Conservation (phyloP, 2,329 filamentous ascomycete species). For the Penicillium sclerotigenum region DNA sequence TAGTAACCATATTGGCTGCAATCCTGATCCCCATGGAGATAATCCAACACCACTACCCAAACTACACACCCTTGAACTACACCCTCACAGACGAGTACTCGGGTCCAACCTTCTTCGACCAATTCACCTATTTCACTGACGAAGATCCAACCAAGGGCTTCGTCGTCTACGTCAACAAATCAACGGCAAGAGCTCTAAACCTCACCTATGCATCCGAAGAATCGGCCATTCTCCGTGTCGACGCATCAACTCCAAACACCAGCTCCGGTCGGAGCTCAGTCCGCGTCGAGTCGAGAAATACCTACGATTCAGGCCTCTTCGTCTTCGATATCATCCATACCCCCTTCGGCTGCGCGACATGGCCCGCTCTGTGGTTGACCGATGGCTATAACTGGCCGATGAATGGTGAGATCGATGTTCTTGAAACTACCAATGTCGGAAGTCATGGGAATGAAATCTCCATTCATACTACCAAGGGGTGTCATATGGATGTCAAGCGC, state of each 20-base stretch:
- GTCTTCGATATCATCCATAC: constrained; percentile 64
- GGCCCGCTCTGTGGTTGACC: constrained; percentile 65
- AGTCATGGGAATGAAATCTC: constrained; percentile 57
- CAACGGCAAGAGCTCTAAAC: constrained; percentile 45
- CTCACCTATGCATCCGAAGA: constrained; percentile 58
- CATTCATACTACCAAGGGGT: constrained; percentile 57
- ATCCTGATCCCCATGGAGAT: constrained; percentile 47
- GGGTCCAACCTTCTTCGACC: constrained; percentile 44
- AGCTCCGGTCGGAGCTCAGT: constrained; percentile 62
- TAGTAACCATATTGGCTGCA: constrained; percentile 48
- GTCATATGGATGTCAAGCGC: constrained; percentile 53
- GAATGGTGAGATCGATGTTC: constrained; percentile 63
- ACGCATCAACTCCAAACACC: constrained; percentile 58
- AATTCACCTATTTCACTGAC: constrained; percentile 46
- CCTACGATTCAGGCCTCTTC: constrained; percentile 63
- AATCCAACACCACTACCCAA: constrained; percentile 42
- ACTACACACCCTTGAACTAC: constrained; percentile 45
- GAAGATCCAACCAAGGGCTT: constrained; percentile 47
- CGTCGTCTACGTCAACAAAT: constrained; percentile 43
- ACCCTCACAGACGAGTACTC: constrained; percentile 42
- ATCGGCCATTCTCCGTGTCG: constrained; percentile 59
- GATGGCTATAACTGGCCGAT: constrained; percentile 61
- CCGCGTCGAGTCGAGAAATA: constrained; percentile 58
- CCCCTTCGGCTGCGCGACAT: constrained; percentile 62
- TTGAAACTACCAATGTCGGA: constrained; percentile 58